Base-by-base conservation (phyloP, 2,329 filamentous ascomycete species). In the Monosporascus ibericus region DNA sequence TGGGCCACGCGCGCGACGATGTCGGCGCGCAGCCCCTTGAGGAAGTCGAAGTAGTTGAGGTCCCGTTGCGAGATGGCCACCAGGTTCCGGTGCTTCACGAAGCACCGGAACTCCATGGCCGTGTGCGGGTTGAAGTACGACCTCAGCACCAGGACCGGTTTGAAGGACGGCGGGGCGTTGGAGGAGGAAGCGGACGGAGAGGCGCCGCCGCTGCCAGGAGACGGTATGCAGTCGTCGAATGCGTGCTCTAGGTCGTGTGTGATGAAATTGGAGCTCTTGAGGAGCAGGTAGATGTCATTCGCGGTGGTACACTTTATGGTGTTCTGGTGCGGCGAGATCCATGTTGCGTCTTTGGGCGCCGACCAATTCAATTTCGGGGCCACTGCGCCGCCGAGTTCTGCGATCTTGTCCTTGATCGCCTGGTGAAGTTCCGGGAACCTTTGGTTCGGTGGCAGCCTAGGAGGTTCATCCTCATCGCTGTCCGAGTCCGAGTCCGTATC, bases 351-450 rank as follows among this genome's bases (percentile, higher is more conserved):
- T 69, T 96, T 96, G 4, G 94, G 94, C 4, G 91, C 86, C 6
- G 92, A 96, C 94, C 94, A 99, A 74, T 97, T 97, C 47, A 99
- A 75, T 71, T 99, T 99, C 1, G 94, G 94, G 2, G 88, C 86
- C 8, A 96, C 92, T 55, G 86, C 84, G 54, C 92, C 92, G 17
- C 90, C 92, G 1, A 97, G 80, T 61, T 92, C 87, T 14, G 77
- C 71, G 56, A 99, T 96, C 42, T 82, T 88, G 24, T 82, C 75
- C 67, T 86, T 87, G 68, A 99, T 90, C 52, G 80, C 72, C 44
- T 84, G 75, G 69, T 99, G 94, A 2, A 92, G 80, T 37, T 89
- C 86, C 8, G 84, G 72, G 72, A 90, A 84, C 38, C 81, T 75
- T 61, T 75, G 63, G 66, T 85, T 78, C 22, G 82, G 81, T 3